A percentile compares a stretch with the other conserved stretches of the same genome.
phyloP scores from a whole-genome alignment of 305 asterid genomes.

The Stenogyne calaminthoides region DNA sequence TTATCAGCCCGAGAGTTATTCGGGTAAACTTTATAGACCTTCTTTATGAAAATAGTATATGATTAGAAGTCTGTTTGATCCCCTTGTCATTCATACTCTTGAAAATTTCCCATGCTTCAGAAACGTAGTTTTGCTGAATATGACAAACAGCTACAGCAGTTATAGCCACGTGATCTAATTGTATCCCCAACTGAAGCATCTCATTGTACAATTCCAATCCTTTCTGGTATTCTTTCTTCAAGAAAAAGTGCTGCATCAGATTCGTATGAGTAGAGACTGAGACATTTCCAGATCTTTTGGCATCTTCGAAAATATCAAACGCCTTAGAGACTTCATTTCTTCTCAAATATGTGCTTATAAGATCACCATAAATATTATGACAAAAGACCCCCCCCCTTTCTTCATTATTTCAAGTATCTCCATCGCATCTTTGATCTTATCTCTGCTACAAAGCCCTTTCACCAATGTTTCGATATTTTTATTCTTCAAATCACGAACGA shows the following conservation, averaged over 20 bases:
- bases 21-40: conserved; percentile 67
- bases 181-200: conserved; percentile 61
- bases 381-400: conserved; percentile 47
- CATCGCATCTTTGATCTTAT: conserved; percentile 66
- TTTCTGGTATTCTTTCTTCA: conserved; percentile 56
- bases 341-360: conserved; percentile 56
- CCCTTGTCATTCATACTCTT: conserved; percentile 60
- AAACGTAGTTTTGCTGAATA: conserved; percentile 54
- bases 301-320: conserved; percentile 50
- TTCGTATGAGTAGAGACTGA: conserved; percentile 59
- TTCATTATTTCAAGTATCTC: conserved; percentile 83
- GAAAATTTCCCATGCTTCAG: conserved; percentile 64
- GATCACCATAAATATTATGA: conserved; percentile 47
- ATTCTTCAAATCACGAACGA: conserved; percentile 65
- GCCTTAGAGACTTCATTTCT: conserved; percentile 61
- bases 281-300: conserved; percentile 48
- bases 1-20: too few species aligned
- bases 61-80: conserved; percentile 51
- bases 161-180: conserved; percentile 58
- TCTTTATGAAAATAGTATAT: conserved; percentile 54
- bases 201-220: conserved; percentile 63
- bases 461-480: conserved; percentile 59
- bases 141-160: conserved; percentile 66
- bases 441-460: conserved; percentile 74
- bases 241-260: conserved; percentile 67